Evolutionary conservation across 108 stramenopile species (phyloP), one percentile per base, ranked within the genome.

Genomic region (Epithemia pelagica): DNA sequence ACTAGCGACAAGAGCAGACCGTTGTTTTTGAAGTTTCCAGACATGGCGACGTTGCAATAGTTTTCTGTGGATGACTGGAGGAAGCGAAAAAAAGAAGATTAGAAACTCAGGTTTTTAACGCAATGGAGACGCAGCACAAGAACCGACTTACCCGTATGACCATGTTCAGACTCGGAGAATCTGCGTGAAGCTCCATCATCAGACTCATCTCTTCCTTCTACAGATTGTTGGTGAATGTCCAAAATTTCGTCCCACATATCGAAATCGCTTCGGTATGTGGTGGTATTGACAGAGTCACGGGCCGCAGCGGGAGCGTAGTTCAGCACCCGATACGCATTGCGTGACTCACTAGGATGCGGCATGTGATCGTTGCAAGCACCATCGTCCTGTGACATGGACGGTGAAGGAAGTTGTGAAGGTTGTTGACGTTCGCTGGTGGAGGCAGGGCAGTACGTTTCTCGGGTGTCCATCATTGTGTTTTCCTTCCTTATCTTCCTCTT

Each of bases 31-130:
- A 32, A 68, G 46, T 31, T 72, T 72, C 30, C 67, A 62, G 26
- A 72, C 76, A 25, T 72, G 71, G 27, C 71, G 76, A 23, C 71
- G 61, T 37, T 68, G 62, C 15, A 72, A 61, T 53, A 72, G 52
- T 56, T 72, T 72, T 5, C 71, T 62, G 28, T 77, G 76, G 29
- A 72, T 62, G 8, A 26, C 57, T 18, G 57, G 15, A 18, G 57
- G 7, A 58, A 58, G 57, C 20, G 3, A 58, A 46, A 46, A 10
- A 46, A 46, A 46, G 37, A 46, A 46, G 37, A 46, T 46, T 5
- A 46, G 37, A 46, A 46, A 46, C 5, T 15, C 15, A 15, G 10
- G 5, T 5, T 46, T 46, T 5, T 10, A 46, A 5, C 10, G 37
- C 37, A 46, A 46, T 10, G 37, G 37, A 46, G 15, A 46, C 5